Percentiles rank a stretch among this genome's conserved stretches.
Conservation (phyloP, 441 rosid genomes). For the Bruguiera hainesii region DNA sequence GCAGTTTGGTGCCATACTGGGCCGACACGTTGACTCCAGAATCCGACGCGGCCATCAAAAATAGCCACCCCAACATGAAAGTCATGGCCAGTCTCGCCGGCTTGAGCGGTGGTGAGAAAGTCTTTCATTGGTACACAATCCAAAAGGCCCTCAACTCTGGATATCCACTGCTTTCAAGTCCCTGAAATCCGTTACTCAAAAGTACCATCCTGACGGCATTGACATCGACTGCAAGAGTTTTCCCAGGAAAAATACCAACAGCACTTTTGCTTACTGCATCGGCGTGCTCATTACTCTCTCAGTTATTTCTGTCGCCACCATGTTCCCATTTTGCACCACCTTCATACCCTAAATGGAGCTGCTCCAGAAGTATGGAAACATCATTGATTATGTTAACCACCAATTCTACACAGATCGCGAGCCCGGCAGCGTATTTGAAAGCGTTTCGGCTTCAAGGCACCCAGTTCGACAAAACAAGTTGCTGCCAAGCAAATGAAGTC, state of each 20-base stretch:
- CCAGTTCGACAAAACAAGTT: slow-evolving; percentile 33
- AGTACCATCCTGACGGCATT: slow-evolving; percentile 47
- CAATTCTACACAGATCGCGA: slow-evolving; percentile 37
- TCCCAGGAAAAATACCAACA: no score
- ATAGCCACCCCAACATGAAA: slow-evolving; percentile 37
- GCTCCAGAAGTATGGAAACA: slow-evolving; percentile 12
- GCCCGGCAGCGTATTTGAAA: slow-evolving; percentile 19
- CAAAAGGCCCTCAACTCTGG: slow-evolving; percentile 31
- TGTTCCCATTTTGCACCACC: slow-evolving; percentile 34
- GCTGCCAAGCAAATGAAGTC: slow-evolving; percentile 54
- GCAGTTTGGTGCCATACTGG: slow-evolving; percentile 46
- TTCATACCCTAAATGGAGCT: slow-evolving; percentile 24
- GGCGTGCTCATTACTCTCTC: not conserved
- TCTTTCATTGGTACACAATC: slow-evolving; percentile 44
- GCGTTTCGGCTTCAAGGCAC: slow-evolving; percentile 26
- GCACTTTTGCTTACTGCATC: no score
- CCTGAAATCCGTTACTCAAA: slow-evolving; percentile 25
- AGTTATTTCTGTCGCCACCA: slow-evolving; percentile 25
- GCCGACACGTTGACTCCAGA: slow-evolving; percentile 29
- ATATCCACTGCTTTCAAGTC: slow-evolving; percentile 47
- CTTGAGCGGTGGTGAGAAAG: slow-evolving; percentile 37
- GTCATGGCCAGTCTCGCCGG: slow-evolving; percentile 51
- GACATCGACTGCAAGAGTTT: no score
- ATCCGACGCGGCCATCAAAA: slow-evolving; percentile 30
- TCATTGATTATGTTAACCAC: slow-evolving; percentile 38